Base-by-base conservation (phyloP, 2,329 filamentous ascomycete genomes). In the Aspergillus sergii region DNA sequence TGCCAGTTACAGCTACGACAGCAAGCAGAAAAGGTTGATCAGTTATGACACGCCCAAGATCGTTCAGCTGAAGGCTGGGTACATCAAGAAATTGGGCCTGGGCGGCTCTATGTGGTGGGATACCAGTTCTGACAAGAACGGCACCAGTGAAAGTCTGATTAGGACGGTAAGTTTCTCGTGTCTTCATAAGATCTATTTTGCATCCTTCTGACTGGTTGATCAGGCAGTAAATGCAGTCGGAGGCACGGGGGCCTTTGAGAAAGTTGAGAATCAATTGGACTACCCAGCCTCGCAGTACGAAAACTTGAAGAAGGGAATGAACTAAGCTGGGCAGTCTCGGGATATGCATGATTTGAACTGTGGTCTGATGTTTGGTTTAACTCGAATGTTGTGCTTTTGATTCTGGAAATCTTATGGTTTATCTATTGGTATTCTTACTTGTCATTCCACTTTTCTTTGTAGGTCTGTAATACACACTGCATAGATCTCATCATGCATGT, bases 31-130 rank as follows among this genome's bases (percentile, higher is more conserved):
- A 59, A 86, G 85, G 63, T 83, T 97, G 79, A 85, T 97, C 46
- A 90, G 85, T 60, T 97, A 94, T 69, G 91, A 93, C 74, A 94
- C 88, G 1, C 85, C 88, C 0, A 79, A 82, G 3, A 87, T 93
- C 76, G 90, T 88, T 4, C 81, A 82, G 68, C 75, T 80, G 68
- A 98, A 97, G 82, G 88, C 89, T 1, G 80, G 86, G 12, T 97
- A 88, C 75, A 86, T 97, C 73, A 85, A 83, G 72, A 76, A 85
- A 23, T 81, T 84, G 51, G 83, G 86, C 0, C 84, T 97, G 0
- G 94, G 93, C 1, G 94, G 94, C 21, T 92, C 86, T n/a, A 97
- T 98, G 94, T 98, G 93, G 93, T 96, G 92, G 92, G 94, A 97
- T 80, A 92, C 88, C 71, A 94, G 90, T 72, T 89, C 87, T 1